A percentile compares a stretch with the other conserved stretches of the same genome.
phyloP scores from a whole-genome alignment of 148 eudicot genomes.

The Vaccinium darrowii region DNA sequence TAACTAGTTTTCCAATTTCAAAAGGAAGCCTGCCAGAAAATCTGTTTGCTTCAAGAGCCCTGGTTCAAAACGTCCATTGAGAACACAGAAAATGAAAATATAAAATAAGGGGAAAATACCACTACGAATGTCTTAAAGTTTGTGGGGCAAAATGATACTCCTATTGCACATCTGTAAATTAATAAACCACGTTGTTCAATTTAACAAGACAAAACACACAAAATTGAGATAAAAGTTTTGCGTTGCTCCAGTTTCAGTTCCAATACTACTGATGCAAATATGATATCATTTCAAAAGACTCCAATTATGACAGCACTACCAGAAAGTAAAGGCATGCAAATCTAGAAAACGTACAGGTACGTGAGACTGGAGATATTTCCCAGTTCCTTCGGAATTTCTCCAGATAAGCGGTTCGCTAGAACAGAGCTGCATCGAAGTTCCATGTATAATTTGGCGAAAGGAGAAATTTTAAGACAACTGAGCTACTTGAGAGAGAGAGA shows the following conservation, averaged over 20 bases:
- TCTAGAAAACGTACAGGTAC: slow-evolving; percentile 46
- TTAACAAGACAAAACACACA: neutral
- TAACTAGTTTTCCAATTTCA: slow-evolving; percentile 51
- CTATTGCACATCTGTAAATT: neutral
- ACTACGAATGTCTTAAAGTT: neutral
- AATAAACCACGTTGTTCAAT: neutral
- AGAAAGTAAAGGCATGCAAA: neutral
- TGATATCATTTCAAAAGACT: neutral
- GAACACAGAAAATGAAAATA: slow-evolving; percentile 9
- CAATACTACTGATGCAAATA: neutral
- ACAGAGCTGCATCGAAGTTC: slow-evolving; percentile 53
- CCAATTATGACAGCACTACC: neutral
- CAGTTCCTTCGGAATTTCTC: slow-evolving; percentile 58
- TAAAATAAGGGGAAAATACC: neutral
- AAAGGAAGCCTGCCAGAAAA: slow-evolving; percentile 54
- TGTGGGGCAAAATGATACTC: neutral
- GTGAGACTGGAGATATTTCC: slow-evolving; percentile 57
- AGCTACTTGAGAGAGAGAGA: neutral
- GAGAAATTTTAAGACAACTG: neutral
- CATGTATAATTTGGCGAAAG: slow-evolving; percentile 13
- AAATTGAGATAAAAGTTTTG: neutral
- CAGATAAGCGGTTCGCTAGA: slow-evolving; percentile 66
- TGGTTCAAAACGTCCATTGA: slow-evolving; percentile 20
- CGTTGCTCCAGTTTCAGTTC: slow-evolving; percentile 10
- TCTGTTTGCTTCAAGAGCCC: slow-evolving; percentile 64